Conservation (phyloP, 805 yeast genomes). For the Cyberlindnera bimundalis region DNA sequence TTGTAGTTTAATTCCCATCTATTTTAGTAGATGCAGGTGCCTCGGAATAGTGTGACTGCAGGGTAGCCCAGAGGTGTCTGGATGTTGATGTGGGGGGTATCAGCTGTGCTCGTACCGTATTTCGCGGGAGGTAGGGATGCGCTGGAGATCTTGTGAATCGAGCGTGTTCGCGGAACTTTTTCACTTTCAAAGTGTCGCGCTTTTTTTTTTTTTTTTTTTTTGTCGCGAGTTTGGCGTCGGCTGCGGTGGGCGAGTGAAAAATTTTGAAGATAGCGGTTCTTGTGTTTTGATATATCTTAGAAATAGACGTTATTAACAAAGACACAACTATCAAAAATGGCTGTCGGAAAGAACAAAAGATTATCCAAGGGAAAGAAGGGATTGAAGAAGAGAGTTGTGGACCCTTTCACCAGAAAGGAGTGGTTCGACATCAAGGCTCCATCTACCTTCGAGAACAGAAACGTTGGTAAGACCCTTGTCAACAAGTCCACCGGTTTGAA, state of each 20-base stretch:
- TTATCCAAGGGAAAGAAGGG: conserved; percentile 90
- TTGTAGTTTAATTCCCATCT: not conserved
- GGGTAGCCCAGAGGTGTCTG: not conserved
- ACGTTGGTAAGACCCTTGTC: conserved; percentile 97
- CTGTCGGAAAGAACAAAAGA: conserved; percentile 84
- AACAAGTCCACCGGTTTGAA: conserved; percentile 98
- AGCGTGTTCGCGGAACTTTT: too few species aligned
- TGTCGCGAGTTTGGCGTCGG: too few species aligned
- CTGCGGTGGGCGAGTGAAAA: too few species aligned
- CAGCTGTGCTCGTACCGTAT: too few species aligned
- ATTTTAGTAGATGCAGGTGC: not conserved
- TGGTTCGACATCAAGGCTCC: conserved; percentile 99
- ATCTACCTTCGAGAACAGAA: conserved; percentile 96
- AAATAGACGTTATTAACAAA: too few species aligned
- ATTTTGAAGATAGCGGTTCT: conserved; percentile 5
- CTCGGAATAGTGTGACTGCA: conserved; percentile 1
- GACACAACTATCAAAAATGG: conserved; percentile 43
- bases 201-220: not conserved
- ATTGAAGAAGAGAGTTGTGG: conserved; percentile 97
- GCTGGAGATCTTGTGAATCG: too few species aligned
- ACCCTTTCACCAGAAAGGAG: conserved; percentile 98
- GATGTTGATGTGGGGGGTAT: not conserved
- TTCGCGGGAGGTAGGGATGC: too few species aligned
- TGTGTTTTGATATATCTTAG: not conserved
- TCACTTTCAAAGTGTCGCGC: not conserved